Evolutionary conservation across 1,139 yeast genomes (phyloP), one percentile per base, ranked within the genome.

Genomic region (Suhomyces yuchorum): DNA sequence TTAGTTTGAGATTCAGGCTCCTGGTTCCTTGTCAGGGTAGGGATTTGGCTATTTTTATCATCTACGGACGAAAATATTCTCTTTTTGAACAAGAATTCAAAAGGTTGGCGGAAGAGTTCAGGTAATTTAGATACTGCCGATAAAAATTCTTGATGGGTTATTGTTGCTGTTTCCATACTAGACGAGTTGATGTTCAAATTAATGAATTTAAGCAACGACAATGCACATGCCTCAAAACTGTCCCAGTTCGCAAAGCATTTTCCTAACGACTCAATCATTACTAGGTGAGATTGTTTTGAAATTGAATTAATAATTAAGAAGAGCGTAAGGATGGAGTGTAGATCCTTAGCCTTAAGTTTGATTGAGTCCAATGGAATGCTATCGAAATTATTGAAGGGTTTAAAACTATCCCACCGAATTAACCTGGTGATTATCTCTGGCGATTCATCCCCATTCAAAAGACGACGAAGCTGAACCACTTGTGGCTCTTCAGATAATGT

Each of bases 141-240:
- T 3, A 57, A 49, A 54, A 80, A 79, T 40, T 75, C 71, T 0
- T 56, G 51, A 51, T 58, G 74, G 1, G 63, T 49, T 2, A 84
- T 65, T 0, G 47, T 46, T 11, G 50, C 47, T 0, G 56, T 45
- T 1, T 54, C 45, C 2, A 67, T 44, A 44, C 66, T 70, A 1
- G 57, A 47, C 0, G 48, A 37, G 0, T 59, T 60, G 19, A 75
- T 58, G 7, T 57, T 55, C 6, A 70, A 51, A 44, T 75, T 70
- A 58, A 83, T 68, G n/a, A 80, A 72, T 45, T 78, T 63, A n/a
- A 83, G 48, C 12, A 84, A 53, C 17, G 62, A 50, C 34, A 65
- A 36, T 0, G 81, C 73, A 24, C 58, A 55, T 0, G 48, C 49
- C 46, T 71, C 72, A 56, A 70, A 77, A 2, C 59, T 60, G 1